phyloP scores from a whole-genome alignment of 805 yeast species.

The Saturnispora diversa region DNA sequence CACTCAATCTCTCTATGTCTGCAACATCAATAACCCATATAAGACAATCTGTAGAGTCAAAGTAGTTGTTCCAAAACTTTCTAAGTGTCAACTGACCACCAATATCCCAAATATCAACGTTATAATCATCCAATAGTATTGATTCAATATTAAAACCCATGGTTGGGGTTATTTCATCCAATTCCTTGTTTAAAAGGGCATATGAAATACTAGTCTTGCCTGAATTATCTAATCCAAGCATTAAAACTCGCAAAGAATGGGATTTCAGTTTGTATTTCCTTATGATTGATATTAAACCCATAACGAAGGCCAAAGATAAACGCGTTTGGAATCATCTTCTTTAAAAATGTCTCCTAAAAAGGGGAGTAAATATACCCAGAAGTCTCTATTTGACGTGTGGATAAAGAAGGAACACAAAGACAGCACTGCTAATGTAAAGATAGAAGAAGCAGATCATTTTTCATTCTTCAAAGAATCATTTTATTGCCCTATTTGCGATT shows the following conservation, averaged over 20 bases:
- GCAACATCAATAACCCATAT: slow-evolving; percentile 85
- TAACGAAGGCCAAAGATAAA: too few relatives aligned
- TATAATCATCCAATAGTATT: slow-evolving; percentile 36
- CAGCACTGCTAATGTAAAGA: too few relatives aligned
- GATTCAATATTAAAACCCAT: slow-evolving; percentile 88
- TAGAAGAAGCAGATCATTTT: too few relatives aligned
- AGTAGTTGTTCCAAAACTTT: slow-evolving; percentile 93
- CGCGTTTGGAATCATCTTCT: background rate
- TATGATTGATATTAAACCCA: slow-evolving; percentile 7
- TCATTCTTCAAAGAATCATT: slow-evolving; percentile 18
- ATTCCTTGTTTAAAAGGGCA: background rate
- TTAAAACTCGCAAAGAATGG: slow-evolving; percentile 49
- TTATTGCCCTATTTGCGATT: slow-evolving; percentile 47
- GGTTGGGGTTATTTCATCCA: slow-evolving; percentile 53
- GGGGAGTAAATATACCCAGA: background rate
- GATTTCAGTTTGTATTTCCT: slow-evolving; percentile 14
- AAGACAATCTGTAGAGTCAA: slow-evolving; percentile 85
- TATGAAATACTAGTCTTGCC: slow-evolving; percentile 63
- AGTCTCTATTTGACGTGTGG: slow-evolving; percentile 6
- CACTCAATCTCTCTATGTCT: slow-evolving; percentile 63
- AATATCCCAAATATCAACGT: slow-evolving; percentile 71
- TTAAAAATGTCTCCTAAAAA: slow-evolving; percentile 1
- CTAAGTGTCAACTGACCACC: slow-evolving; percentile 93
- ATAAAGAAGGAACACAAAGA: too few relatives aligned
- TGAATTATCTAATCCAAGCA: slow-evolving; percentile 90